Base-by-base conservation (phyloP, 495 filamentous ascomycete species). In the Annulohypoxylon stygium region DNA sequence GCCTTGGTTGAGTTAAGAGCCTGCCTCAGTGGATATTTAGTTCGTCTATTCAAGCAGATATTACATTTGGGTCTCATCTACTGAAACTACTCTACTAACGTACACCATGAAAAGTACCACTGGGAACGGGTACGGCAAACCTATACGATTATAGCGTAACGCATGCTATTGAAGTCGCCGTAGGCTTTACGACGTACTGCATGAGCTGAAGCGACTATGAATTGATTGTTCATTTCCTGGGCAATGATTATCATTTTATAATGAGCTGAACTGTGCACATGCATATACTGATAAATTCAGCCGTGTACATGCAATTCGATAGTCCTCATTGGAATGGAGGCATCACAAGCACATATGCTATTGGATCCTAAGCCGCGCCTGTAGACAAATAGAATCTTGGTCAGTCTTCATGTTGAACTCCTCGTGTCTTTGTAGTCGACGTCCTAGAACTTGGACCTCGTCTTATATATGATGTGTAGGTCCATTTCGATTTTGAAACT, bases 191-290 rank as follows among this genome's bases (percentile, higher is more conserved):
- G 37, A 41, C 12, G 37, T 9, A 41, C 12, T 41, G 37, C 37
- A 41, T 41, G 37, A 41, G 37, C 37, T 41, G 37, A 41, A 41
- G 37, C 37, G 37, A 41, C 37, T 41, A 41, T 41, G 37, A 41
- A 12, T 41, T 41, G 12, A 9, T 41, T 41, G 37, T 41, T 41
- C 37, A 41, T 41, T 41, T 12, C 7, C 37, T 41, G 37, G 37
- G 37, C 12, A 41, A 41, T 41, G 37, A 41, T 41, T 12, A 41
- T 41, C 37, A 41, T 12, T 41, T 41, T 12, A 41, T 12, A 41
- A 41, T 41, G 37, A 41, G 37, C 37, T 41, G 37, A 12, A 41
- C 12, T 41, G 37, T 9, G 37, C 12, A 12, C 37, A 41, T 41
- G 37, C 37, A 41, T 41, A 2, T 41, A 41, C 37, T 41, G 37